Evolutionary conservation across 768 basidiomycete genomes (phyloP), one percentile per base, ranked within the genome.

Genomic region (Pleurotus tuoliensis): DNA sequence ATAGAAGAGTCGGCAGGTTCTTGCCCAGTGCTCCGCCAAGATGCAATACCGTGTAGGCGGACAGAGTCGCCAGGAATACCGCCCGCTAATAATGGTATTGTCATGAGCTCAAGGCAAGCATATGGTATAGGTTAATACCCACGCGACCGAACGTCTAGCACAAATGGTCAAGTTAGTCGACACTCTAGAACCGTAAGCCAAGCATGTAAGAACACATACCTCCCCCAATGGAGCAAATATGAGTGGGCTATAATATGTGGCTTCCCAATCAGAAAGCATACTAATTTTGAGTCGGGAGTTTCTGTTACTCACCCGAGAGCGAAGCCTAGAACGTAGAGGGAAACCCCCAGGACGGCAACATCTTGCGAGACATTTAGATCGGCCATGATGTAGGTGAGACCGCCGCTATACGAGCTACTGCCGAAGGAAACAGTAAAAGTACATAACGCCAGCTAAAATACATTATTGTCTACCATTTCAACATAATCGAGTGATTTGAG

Each of bases 321-420:
- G 62, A 87, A 84, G 1, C 84, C 84, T 27, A 87, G 67, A 34
- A 88, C 82, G 63, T 84, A 87, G 13, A 85, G 67, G 4, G 84
- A 82, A 18, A 86, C 74, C 13, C 84, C 84, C 5, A 84, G 71
- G 43, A 82, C 81, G 3, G 82, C 79, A 56, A 83, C 69, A 56
- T 78, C 75, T 55, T 77, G 72, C 3, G 80, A 79, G 50, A 82
- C 73, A 44, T 74, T 68, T 37, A 86, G 69, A 41, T 82, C 79
- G 34, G 61, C 64, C 58, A 73, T 71, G 47, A 80, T 80, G 48
- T 67, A 67, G 34, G 69, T 60, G 6, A 83, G 66, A 5, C 83
- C 82, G 16, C 82, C 82, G 13, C 75, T 73, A 62, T 85, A 86
- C 16, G 77, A 73, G 62, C 80, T 82, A 56, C 82, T 83, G 51